Base-by-base conservation (phyloP, 805 yeast species). In the Wickerhamomyces subpelliculosus region DNA sequence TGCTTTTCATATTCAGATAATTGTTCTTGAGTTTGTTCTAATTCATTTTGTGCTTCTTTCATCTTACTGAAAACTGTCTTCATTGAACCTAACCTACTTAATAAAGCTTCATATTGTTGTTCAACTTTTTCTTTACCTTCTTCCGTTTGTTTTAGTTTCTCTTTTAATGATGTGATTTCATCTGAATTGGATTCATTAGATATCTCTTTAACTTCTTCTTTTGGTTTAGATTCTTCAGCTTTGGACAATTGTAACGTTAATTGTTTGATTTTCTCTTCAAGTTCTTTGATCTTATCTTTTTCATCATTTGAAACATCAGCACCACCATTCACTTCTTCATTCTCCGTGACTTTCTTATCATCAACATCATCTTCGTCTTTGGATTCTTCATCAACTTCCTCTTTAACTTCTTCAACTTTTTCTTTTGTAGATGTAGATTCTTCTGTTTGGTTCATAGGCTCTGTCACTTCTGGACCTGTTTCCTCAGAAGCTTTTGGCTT, bases 31-130 rank as follows among this genome's bases (percentile, higher is more conserved):
- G 73, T 67, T 5, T 61, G 64, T 30, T 73, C 85, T 16, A 84
- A 62, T 47, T 82, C 84, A 3, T 57, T 61, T 51, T 83, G 81
- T 0, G 86, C 65, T 40, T 75, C 81, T 52, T 83, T 80, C 85
- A 83, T 81, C 46, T 84, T 83, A 28, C 63, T 68, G 57, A 84
- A 84, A 2, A 84, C 72, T 1, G 80, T 64, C 47, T 82, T 84
- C 90, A 84, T 83, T 3, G 84, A 73, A 1, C 86, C 73, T 14
- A 84, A 56, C 54, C 81, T 70, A 44, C 74, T 75, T 42, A 84
- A 57, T 24, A 84, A 58, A 5, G 72, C 65, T 43, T 81, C 80
- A 51, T 83, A 81, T 44, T 78, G 77, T 2, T 68, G 64, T 47
- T 80, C 76, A 22, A 73, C 67, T 23, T 72, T 69, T 35, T 73